Conservation (phyloP, 208 protist species). For the Leishmania guyanensis region DNA sequence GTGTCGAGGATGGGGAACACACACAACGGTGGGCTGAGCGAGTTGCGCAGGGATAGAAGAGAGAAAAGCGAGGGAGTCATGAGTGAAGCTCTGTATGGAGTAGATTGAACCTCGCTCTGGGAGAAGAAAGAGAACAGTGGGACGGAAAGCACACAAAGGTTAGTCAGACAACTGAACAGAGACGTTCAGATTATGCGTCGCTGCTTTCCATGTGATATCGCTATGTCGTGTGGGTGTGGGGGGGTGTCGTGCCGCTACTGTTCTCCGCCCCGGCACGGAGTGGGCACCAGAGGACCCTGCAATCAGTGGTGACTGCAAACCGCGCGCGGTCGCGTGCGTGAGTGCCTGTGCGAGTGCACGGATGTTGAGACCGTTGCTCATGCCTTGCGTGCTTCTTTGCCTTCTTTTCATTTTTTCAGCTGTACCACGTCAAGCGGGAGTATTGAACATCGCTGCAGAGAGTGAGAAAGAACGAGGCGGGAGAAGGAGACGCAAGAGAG, state of each 20-base stretch:
- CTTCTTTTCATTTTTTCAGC: not conserved
- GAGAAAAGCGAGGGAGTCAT: not conserved
- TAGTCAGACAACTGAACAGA: not conserved
- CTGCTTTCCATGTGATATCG: not conserved
- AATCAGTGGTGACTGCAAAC: not conserved
- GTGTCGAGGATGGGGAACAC: not conserved
- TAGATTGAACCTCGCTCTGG: not conserved
- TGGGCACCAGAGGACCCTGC: not conserved
- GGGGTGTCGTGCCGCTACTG: not conserved
- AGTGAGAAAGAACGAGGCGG: not conserved
- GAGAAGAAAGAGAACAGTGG: not conserved
- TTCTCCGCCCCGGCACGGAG: not conserved
- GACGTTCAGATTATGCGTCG: not conserved
- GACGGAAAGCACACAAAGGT: not conserved
- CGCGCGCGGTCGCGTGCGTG: not conserved
- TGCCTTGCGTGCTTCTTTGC: not conserved
- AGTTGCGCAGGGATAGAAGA: not conserved
- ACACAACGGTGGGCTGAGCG: not conserved
- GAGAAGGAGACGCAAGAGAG: not conserved
- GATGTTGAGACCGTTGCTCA: not conserved
- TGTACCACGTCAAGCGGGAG: not conserved
- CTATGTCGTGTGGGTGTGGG: not conserved
- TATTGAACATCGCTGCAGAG: not conserved
- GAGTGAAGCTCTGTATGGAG: not conserved
- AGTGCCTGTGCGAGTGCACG: not conserved